Percentiles rank a stretch among this genome's conserved stretches.
These are phyloP conservation scores for Coniochaeta pulveracea DNA, from an alignment of 2,329 filamentous ascomycete species.

Conservation along the genomic window DNA sequence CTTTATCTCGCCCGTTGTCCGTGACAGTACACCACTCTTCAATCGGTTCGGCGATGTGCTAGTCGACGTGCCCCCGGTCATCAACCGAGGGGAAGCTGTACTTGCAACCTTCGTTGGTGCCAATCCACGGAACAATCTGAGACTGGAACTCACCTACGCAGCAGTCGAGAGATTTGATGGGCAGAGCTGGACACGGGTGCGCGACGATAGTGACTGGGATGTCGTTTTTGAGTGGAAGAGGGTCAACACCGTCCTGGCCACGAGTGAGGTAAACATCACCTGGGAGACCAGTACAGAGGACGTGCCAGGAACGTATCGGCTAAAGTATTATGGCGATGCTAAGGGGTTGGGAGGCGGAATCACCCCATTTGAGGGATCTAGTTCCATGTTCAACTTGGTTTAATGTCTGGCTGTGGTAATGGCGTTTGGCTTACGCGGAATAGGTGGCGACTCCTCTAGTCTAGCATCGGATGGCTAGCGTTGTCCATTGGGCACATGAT, in stretches of 20 bases:
- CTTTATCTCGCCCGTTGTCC: conserved; percentile 72
- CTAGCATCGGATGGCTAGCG: too few species aligned
- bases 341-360: conserved; percentile 55
- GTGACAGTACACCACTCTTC: conserved; percentile 55
- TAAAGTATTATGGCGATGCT: conserved; percentile 76
- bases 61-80: conserved; percentile 34
- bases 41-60: conserved; percentile 61
- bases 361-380: conserved; percentile 57
- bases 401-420: conserved; percentile 6
- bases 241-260: conserved; percentile 55
- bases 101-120: conserved; percentile 68
- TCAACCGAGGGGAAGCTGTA: conserved; percentile 45
- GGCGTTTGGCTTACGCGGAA: too few species aligned
- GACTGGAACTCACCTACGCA: conserved; percentile 66
- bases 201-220: conserved; percentile 73
- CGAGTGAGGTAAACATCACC: conserved; percentile 65
- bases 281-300: conserved; percentile 65
- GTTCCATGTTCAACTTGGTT: conserved; percentile 36
- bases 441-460: too few species aligned
- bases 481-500: too few species aligned
- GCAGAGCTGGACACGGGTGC: conserved; percentile 52
- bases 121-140: conserved; percentile 81
- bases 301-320: conserved; percentile 57
- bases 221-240: conserved; percentile 72
- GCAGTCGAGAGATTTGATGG: conserved; percentile 54